phyloP scores from a whole-genome alignment of 225 moss, liverwort and hornwort genomes.

The Physcomitrium patens region DNA sequence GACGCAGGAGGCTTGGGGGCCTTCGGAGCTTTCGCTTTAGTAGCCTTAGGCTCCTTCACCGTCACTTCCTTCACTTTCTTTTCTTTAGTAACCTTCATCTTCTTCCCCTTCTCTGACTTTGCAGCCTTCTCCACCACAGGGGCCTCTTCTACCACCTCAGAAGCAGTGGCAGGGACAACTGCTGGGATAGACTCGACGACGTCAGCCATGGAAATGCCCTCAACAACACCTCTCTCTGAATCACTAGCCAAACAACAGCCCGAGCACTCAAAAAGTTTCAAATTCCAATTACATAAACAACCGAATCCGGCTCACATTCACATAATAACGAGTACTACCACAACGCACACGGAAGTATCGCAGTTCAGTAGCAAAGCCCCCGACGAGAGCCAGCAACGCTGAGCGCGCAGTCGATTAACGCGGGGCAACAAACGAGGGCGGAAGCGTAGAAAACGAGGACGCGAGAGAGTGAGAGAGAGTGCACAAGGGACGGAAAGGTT shows the following conservation, averaged over 20 bases:
- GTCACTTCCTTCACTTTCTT: constrained; percentile 52
- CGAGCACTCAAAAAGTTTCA: no score
- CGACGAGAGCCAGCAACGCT: no score
- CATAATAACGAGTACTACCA: no score
- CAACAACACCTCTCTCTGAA: not conserved
- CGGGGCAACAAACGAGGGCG: no score
- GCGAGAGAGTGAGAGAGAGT: no score
- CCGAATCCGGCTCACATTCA: no score
- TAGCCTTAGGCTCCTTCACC: constrained; percentile 63
- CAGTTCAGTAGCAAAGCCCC: no score
- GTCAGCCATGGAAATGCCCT: constrained; percentile 52
- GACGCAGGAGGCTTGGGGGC: constrained; percentile 37
- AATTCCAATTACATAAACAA: no score
- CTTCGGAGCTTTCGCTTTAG: constrained; percentile 60
- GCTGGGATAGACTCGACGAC: constrained; percentile 49
- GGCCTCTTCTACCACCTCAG: constrained; percentile 43
- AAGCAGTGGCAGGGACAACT: constrained; percentile 34
- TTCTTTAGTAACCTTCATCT: constrained; percentile 49
- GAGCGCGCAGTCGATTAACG: no score
- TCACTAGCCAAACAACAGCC: not conserved
- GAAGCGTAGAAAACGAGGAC: no score
- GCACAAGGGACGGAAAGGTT: no score
- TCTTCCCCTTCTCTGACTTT: constrained; percentile 56
- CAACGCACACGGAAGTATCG: no score
- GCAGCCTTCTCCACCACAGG: constrained; percentile 54